Evolutionary conservation across 2,329 filamentous ascomycete genomes (phyloP).

Genomic region (Scytalidium sp.): DNA sequence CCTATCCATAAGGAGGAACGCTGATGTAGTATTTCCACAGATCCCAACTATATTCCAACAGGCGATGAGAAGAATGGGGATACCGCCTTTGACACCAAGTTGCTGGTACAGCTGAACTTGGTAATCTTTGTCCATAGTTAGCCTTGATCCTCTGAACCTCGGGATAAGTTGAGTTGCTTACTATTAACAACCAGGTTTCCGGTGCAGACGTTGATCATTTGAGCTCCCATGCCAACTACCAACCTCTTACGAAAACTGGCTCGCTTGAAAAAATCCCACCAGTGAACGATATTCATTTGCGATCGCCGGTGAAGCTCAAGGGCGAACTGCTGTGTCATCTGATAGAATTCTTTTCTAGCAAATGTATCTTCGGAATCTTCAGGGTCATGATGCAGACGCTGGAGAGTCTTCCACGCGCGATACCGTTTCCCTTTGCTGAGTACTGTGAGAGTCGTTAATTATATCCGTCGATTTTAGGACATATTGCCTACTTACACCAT

Average conservation of each 20-base stretch:
- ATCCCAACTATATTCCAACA: not conserved
- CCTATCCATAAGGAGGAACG: not conserved
- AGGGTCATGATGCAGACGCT: constrained; percentile 8
- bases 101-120: not conserved
- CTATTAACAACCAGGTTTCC: not conserved
- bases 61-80: not conserved
- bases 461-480: not conserved
- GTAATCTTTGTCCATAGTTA: not conserved
- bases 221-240: not conserved
- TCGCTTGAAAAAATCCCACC: not conserved
- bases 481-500: not conserved
- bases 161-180: not conserved
- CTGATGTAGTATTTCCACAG: not conserved
- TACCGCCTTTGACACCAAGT: not conserved
- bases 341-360: constrained; percentile 25
- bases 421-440: not conserved
- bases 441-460: not conserved
- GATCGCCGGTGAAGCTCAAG: constrained; percentile 16
- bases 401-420: not conserved
- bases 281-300: not conserved
- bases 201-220: not conserved
- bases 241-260: not conserved
- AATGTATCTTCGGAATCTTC: constrained; percentile 21
- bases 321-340: constrained; percentile 26
- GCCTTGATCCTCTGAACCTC: not conserved